These are phyloP conservation scores for Spathaspora hagerdaliae DNA, from an alignment of 805 yeast genomes.

Conservation along the genomic window DNA sequence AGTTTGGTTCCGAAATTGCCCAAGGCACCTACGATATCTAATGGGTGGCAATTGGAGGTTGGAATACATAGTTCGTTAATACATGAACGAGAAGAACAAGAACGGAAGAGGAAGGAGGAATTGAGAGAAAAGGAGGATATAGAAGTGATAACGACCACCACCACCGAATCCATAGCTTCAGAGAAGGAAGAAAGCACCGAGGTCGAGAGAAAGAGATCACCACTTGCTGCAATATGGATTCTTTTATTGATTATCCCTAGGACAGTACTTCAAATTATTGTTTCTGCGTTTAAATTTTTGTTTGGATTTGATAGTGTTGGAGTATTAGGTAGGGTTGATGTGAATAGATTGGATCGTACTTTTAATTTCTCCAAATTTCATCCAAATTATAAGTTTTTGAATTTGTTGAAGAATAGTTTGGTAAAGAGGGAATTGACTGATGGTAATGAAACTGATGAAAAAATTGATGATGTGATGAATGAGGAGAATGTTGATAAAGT, in stretches of 20 bases:
- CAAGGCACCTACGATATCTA: slow-evolving; percentile 35
- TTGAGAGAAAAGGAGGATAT: slow-evolving; percentile 1
- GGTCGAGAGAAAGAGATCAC: slow-evolving; percentile 7
- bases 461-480: not conserved
- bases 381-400: slow-evolving; percentile 12
- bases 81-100: slow-evolving; percentile 10
- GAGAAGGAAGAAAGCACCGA: not conserved
- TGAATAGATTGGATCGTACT: slow-evolving; percentile 17
- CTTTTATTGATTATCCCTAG: slow-evolving; percentile 55
- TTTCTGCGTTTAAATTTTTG: slow-evolving; percentile 27
- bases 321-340: slow-evolving; percentile 1
- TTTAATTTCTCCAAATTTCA: slow-evolving; percentile 26
- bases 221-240: slow-evolving; percentile 40
- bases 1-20: slow-evolving; percentile 34
- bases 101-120: slow-evolving; percentile 2
- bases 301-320: slow-evolving; percentile 13
- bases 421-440: slow-evolving; percentile 1
- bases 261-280: slow-evolving; percentile 38
- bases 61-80: slow-evolving; percentile 33
- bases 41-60: slow-evolving; percentile 41
- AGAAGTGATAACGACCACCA: not conserved
- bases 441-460: not conserved
- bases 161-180: not conserved
- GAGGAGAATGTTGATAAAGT: not conserved
- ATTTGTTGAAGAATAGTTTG: not conserved